A percentile compares a stretch with the other conserved stretches of the same genome.
These are phyloP conservation scores for Pseudonectria foliicola DNA, from an alignment of 2,329 filamentous ascomycete species.

Conservation along the genomic window DNA sequence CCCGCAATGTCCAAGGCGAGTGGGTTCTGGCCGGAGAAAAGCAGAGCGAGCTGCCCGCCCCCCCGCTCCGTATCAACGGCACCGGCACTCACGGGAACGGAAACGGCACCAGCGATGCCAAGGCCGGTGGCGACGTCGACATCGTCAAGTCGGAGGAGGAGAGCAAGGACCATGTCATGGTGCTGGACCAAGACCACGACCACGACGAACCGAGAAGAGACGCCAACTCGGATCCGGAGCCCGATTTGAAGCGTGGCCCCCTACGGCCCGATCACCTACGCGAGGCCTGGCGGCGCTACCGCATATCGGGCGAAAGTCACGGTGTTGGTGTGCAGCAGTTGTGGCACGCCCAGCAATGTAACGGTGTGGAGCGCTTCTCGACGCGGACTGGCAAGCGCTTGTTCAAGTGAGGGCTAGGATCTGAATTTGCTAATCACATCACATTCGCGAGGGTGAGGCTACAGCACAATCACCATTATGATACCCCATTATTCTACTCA, in stretches of 20 bases:
- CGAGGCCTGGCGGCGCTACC: conserved; percentile 65
- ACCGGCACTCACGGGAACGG: too few species aligned
- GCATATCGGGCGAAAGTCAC: conserved; percentile 53
- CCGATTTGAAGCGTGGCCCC: conserved; percentile 41
- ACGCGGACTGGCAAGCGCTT: conserved; percentile 44
- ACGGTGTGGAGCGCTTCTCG: conserved; percentile 53
- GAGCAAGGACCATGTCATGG: too few species aligned
- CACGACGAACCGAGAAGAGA: too few species aligned
- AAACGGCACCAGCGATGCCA: conserved; percentile 18
- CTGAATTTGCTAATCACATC: conserved; percentile 1
- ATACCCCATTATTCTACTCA: too few species aligned
- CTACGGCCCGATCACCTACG: conserved; percentile 67
- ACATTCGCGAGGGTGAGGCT: background rate
- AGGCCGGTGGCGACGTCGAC: conserved; percentile 26
- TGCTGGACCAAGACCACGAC: too few species aligned
- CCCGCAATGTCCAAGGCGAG: conserved; percentile 63
- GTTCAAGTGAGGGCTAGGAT: conserved; percentile 37
- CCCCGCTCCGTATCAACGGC: conserved; percentile 25
- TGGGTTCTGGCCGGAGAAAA: conserved; percentile 57
- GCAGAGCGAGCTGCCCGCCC: conserved; percentile 45
- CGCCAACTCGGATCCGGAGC: conserved; percentile 4
- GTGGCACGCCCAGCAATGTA: conserved; percentile 55
- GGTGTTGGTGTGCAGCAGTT: conserved; percentile 53
- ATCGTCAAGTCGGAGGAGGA: conserved; percentile 1
- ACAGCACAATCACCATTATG: too few species aligned